Conservation (phyloP, 169 alveolate species). For the Plasmodium chabaudi region DNA sequence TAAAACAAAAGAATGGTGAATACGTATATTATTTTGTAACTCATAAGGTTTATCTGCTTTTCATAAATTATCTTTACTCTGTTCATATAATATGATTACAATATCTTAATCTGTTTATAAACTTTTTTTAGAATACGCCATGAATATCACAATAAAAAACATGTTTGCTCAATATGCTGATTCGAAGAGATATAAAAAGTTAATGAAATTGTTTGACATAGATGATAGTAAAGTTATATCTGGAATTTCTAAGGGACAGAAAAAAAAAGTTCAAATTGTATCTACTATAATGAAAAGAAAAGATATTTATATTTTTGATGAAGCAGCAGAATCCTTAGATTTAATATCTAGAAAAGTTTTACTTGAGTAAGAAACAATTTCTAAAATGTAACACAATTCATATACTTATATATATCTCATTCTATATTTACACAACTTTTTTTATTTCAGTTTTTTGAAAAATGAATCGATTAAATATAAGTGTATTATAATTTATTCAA, state of each 20-base stretch:
- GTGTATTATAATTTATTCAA: constrained; percentile 66
- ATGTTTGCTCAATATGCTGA: constrained; percentile 25
- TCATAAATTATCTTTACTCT: neutral
- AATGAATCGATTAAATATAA: constrained; percentile 60
- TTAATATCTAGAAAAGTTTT: constrained; percentile 62
- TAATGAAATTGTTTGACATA: constrained; percentile 52
- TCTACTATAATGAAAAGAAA: constrained; percentile 50
- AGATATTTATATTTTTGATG: constrained; percentile 72
- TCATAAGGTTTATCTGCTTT: neutral
- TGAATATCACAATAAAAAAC: constrained; percentile 56
- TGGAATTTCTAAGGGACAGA: constrained; percentile 61
- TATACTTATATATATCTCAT: neutral
- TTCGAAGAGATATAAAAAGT: constrained; percentile 51
- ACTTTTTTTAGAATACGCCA: constrained; percentile 32
- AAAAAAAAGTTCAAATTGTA: constrained; percentile 72
- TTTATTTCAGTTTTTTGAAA: constrained; percentile 35
- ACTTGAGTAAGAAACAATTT: constrained; percentile 42
- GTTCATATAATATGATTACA: neutral
- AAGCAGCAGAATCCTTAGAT: constrained; percentile 71
- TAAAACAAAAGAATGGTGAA: too few relatives aligned
- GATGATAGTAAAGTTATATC: constrained; percentile 61
- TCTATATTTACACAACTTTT: neutral
- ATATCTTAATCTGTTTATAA: neutral
- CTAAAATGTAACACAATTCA: neutral
- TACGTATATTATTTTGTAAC: too few relatives aligned